Percentiles rank a stretch among this genome's conserved stretches.
Evolutionary conservation across 768 basidiomycete species (phyloP).

Genomic region (Tulasnella sp.): DNA sequence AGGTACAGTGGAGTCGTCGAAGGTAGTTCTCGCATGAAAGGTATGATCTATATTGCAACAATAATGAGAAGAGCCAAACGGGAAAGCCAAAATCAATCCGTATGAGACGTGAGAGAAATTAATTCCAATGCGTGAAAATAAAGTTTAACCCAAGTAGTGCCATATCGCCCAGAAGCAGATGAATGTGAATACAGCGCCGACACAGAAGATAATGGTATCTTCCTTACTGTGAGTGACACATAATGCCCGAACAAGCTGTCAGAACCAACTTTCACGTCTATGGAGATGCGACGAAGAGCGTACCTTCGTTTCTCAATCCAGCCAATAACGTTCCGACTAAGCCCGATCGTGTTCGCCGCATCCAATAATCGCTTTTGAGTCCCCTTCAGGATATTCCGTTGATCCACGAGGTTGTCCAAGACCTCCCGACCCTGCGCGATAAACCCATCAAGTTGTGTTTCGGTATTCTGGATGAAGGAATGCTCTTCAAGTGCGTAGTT

Average conservation of each 20-base stretch:
- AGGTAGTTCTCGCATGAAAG: too few relatives aligned
- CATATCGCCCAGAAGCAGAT: slow-evolving; percentile 90
- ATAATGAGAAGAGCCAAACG: too few relatives aligned
- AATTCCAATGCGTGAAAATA: too few relatives aligned
- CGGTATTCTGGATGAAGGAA: slow-evolving; percentile 75
- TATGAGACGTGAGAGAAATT: too few relatives aligned
- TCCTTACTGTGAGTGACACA: slow-evolving; percentile 55
- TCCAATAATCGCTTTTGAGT: slow-evolving; percentile 77
- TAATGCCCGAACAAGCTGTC: background rate
- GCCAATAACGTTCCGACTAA: slow-evolving; percentile 88
- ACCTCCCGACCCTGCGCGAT: slow-evolving; percentile 87
- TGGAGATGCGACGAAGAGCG: too few relatives aligned
- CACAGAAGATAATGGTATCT: slow-evolving; percentile 89
- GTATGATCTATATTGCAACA: too few relatives aligned
- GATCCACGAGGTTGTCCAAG: slow-evolving; percentile 83
- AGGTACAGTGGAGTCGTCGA: too few relatives aligned
- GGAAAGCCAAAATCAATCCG: too few relatives aligned
- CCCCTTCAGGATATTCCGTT: slow-evolving; percentile 89
- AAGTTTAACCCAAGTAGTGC: slow-evolving; percentile 68
- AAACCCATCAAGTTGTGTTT: slow-evolving; percentile 77
- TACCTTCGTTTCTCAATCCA: slow-evolving; percentile 96
- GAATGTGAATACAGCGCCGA: slow-evolving; percentile 77
- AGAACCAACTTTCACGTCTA: background rate
- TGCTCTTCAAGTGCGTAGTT: slow-evolving; percentile 80
- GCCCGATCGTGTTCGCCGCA: slow-evolving; percentile 86